Conservation (phyloP, 108 stramenopile species). For the Epipyxis sp. region DNA sequence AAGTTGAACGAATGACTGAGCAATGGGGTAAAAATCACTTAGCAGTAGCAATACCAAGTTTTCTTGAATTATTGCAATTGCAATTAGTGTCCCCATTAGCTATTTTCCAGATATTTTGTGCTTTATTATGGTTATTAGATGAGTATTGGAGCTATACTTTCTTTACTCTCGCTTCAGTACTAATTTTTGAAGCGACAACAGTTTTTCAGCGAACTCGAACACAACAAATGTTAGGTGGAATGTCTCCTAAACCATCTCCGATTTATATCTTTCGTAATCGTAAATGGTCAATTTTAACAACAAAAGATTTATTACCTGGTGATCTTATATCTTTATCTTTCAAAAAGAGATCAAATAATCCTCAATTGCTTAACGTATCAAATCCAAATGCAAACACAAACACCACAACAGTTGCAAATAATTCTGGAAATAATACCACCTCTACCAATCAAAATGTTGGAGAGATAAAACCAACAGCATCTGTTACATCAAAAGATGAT, state of each 20-base stretch:
- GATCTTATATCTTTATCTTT: conserved; percentile 76
- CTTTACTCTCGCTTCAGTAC: conserved; percentile 88
- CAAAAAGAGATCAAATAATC: conserved; percentile 4
- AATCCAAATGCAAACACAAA: not conserved
- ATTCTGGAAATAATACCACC: not conserved
- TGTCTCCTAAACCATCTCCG: conserved; percentile 47
- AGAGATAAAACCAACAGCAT: not conserved
- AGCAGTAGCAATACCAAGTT: conserved; percentile 78
- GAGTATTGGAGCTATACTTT: conserved; percentile 86
- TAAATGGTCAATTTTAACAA: conserved; percentile 63
- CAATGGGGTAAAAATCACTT: conserved; percentile 22
- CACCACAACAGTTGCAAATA: not conserved
- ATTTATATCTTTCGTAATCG: conserved; percentile 71
- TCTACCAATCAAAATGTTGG: not conserved
- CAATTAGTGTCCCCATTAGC: conserved; percentile 62
- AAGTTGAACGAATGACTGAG: not conserved
- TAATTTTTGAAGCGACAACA: conserved; percentile 83
- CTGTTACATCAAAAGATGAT: conserved; percentile 61
- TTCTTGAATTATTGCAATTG: conserved; percentile 83
- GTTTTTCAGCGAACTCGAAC: conserved; percentile 59
- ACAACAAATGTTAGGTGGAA: conserved; percentile 45
- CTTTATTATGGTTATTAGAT: conserved; percentile 88
- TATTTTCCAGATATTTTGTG: conserved; percentile 38
- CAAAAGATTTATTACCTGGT: conserved; percentile 75
- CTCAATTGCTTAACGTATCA: not conserved